Evolutionary conservation across 2,329 filamentous ascomycete species (phyloP).

Genomic region (Alternaria triticina): DNA sequence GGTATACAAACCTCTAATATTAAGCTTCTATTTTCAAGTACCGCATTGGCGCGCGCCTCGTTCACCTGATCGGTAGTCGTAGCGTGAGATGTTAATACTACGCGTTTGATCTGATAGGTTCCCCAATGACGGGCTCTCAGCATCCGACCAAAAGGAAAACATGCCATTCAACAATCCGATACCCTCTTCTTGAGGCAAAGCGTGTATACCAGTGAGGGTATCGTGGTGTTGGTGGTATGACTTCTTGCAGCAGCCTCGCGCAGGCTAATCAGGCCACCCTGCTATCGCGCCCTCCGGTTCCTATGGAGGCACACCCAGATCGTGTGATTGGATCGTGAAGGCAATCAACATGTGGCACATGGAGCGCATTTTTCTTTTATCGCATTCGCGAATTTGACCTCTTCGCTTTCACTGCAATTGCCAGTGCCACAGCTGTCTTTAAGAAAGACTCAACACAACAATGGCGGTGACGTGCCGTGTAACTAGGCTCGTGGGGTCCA

Average conservation of each 20-base stretch:
- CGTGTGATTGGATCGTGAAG: neutral
- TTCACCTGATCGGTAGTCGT: neutral
- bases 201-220: neutral
- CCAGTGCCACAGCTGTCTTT: neutral
- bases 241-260: neutral
- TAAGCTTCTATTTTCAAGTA: neutral
- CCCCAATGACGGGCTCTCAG: neutral
- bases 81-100: neutral
- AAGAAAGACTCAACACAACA: neutral
- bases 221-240: neutral
- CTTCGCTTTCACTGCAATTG: neutral
- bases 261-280: neutral
- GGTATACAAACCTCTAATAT: neutral
- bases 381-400: neutral
- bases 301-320: neutral
- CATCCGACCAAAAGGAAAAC: neutral
- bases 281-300: neutral
- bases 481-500: conserved; percentile 2
- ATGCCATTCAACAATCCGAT: neutral
- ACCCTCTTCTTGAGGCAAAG: neutral
- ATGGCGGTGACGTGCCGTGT: conserved; percentile 1
- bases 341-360: neutral
- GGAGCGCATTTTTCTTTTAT: neutral
- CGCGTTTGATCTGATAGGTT: neutral
- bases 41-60: neutral